phyloP scores from a whole-genome alignment of 805 yeast genomes.

The Yamadazyma akitaensis region DNA sequence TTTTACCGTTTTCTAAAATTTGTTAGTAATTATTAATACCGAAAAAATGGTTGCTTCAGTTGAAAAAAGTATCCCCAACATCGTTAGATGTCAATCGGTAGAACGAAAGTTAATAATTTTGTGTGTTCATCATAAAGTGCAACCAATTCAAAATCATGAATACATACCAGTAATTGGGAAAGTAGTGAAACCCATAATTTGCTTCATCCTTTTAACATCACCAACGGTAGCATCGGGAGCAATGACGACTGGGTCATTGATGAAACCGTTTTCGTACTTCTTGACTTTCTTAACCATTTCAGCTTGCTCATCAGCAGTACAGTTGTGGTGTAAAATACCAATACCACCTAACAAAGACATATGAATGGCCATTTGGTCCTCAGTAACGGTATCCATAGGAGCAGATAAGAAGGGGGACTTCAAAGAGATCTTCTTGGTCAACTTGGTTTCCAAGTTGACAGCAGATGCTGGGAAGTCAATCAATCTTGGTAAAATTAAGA shows the following conservation, averaged over 20 bases:
- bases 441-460: slow-evolving; percentile 77
- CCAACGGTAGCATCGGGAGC: slow-evolving; percentile 74
- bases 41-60: slow-evolving; percentile 9
- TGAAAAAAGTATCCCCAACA: slow-evolving; percentile 70
- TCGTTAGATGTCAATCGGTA: slow-evolving; percentile 96
- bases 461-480: slow-evolving; percentile 78
- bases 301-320: slow-evolving; percentile 95
- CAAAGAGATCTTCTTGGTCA: slow-evolving; percentile 88
- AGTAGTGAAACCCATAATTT: slow-evolving; percentile 84
- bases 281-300: slow-evolving; percentile 96
- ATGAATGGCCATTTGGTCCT: slow-evolving; percentile 94
- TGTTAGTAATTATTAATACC: slow-evolving; percentile 24
- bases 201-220: slow-evolving; percentile 71
- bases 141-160: slow-evolving; percentile 8
- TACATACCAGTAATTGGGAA: slow-evolving; percentile 99
- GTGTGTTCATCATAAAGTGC: slow-evolving; percentile 13
- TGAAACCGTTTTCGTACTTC: slow-evolving; percentile 96
- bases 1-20: slow-evolving; percentile 69
- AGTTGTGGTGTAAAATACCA: slow-evolving; percentile 98
- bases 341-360: slow-evolving; percentile 99
- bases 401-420: slow-evolving; percentile 95
- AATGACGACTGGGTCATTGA: slow-evolving; percentile 83
- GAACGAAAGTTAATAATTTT: slow-evolving; percentile 93
- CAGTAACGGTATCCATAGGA: slow-evolving; percentile 99
- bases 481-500: slow-evolving; percentile 92